These are phyloP conservation scores for Mycosphaerella sp. DNA, from an alignment of 2,329 filamentous ascomycete genomes.

Conservation along the genomic window DNA sequence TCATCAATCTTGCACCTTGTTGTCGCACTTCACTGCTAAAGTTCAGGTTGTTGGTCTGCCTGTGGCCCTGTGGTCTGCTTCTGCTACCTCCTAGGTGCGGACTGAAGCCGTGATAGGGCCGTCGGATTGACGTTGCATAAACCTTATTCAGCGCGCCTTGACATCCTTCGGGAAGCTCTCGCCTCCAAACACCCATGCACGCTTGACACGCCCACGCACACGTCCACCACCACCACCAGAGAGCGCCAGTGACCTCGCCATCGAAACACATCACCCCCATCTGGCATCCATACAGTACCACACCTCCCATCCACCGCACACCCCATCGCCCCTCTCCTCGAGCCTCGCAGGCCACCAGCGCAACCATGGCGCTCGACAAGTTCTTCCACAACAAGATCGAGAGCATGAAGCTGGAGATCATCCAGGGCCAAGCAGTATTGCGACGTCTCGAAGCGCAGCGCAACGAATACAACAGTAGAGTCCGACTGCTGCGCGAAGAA, in stretches of 20 bases:
- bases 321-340: background rate
- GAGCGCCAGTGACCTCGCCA: background rate
- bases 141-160: background rate
- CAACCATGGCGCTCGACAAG: slow-evolving; percentile 93
- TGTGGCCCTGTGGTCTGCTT: too few species aligned
- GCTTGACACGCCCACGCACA: background rate
- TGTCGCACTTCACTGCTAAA: background rate
- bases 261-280: slow-evolving; percentile 1
- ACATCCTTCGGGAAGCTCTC: background rate
- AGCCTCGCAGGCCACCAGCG: slow-evolving; percentile 12
- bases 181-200: background rate
- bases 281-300: background rate
- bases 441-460: slow-evolving; percentile 93
- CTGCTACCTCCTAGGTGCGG: too few species aligned
- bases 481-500: slow-evolving; percentile 90
- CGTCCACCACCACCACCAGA: background rate
- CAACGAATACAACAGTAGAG: slow-evolving; percentile 98
- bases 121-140: background rate
- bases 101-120: background rate
- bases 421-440: slow-evolving; percentile 93
- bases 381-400: slow-evolving; percentile 99
- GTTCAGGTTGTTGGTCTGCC: too few species aligned
- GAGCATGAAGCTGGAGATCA: slow-evolving; percentile 99
- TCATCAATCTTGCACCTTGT: background rate
- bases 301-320: background rate